Conservation (phyloP, 1,284 basidiomycete species). For the Boletus semigastroideus region DNA sequence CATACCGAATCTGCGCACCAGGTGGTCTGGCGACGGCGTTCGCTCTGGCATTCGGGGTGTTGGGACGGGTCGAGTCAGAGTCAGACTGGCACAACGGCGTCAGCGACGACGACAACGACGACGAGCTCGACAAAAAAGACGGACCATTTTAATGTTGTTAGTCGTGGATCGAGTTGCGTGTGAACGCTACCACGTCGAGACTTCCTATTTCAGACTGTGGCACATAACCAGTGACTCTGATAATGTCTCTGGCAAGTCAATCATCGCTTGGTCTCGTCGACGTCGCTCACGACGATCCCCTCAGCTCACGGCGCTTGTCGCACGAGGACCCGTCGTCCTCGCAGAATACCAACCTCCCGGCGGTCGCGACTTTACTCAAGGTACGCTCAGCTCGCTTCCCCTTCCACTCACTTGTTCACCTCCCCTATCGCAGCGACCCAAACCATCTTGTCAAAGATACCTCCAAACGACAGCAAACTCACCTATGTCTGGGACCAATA, state of each 20-base stretch:
- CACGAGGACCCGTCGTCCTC: slow-evolving; percentile 76
- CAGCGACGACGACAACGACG: not conserved
- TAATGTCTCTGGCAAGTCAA: slow-evolving; percentile 24
- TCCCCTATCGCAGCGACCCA: slow-evolving; percentile 63
- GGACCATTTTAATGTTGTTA: slow-evolving; percentile 29
- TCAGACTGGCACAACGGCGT: slow-evolving; percentile 48
- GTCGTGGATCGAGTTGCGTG: slow-evolving; percentile 15
- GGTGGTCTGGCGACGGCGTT: slow-evolving; percentile 65
- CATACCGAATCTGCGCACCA: slow-evolving; percentile 77
- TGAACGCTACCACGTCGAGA: slow-evolving; percentile 16
- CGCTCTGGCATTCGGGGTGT: slow-evolving; percentile 38
- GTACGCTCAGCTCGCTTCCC: slow-evolving; percentile 36
- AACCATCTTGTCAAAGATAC: slow-evolving; percentile 93
- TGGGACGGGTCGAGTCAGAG: slow-evolving; percentile 55
- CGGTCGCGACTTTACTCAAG: slow-evolving; percentile 82
- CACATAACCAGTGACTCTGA: too few relatives aligned
- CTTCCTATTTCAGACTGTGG: slow-evolving; percentile 15
- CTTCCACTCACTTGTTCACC: slow-evolving; percentile 5
- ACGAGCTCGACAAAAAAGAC: slow-evolving; percentile 1
- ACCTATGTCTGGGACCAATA: slow-evolving; percentile 97
- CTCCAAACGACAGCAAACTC: slow-evolving; percentile 90
- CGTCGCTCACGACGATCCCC: not conserved
- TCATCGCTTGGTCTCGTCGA: not conserved
- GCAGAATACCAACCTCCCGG: slow-evolving; percentile 77
- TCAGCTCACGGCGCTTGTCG: slow-evolving; percentile 85